Evolutionary conservation across 164 flowering plant genomes (phyloP), one percentile per base, ranked within the genome.

Genomic region (Aristolochia contorta): DNA sequence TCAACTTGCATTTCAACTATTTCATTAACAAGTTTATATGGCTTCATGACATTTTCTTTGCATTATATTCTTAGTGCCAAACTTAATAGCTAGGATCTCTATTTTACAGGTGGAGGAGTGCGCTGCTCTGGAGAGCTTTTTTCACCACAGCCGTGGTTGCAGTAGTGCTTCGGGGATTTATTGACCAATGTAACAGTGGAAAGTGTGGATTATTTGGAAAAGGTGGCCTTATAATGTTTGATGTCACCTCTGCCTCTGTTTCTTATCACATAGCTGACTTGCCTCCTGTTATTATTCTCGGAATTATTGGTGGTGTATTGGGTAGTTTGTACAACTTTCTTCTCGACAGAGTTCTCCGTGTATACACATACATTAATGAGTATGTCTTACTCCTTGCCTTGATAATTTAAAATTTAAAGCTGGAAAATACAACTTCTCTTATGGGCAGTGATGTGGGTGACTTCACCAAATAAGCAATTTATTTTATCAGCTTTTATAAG

Each of bases 201-300:
- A 80, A 86, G 64, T 89, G 98, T 73, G 98, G 98, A 25, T 75
- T 87, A 54, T 93, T 89, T 77, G 97, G 97, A 37, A 87, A 67
- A n/a, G 98, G 98, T 21, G 98, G 98, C 12, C 74, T 93, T 58
- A 89, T 89, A 62, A 87, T 93, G 97, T 93, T 70, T 71, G 80
- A 89, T 70, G 91, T 80, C 65, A 84, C 84, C 54, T 78, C 93
- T 30, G 81, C 57, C 61, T 70, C 62, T 77, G 49, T 75, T 60
- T 18, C 80, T 13, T 89, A 89, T 74, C 91, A 89, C 65, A 62
- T 89, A 45, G 23, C 19, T 33, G 98, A 93, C 67, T 78, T 89
- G 49, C 96, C 96, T 57, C 65, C 79, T 16, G 98, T 85, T 24
- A 81, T 93, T 68, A 16, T 81, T 62, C 90, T 93, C 63, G 97